phyloP scores from a whole-genome alignment of 306 rosid genomes.

The Hippophae gyantsensis region DNA sequence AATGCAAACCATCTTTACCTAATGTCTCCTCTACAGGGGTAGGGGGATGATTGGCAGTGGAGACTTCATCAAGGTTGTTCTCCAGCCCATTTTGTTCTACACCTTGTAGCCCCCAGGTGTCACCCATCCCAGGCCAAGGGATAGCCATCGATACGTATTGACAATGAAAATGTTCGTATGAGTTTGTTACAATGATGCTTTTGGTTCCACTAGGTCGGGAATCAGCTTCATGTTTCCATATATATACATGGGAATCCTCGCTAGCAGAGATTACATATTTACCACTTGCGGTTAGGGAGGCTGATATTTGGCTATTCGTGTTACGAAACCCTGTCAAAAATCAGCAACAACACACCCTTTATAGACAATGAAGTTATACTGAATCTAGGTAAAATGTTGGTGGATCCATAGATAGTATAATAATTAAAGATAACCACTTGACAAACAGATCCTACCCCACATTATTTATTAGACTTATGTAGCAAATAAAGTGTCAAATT shows the following conservation, averaged over 20 bases:
- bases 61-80: conserved; percentile 39
- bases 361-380: conserved; percentile 11
- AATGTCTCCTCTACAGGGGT: conserved; percentile 76
- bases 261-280: conserved; percentile 82
- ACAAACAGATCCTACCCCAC: not conserved
- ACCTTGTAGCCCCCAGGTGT: conserved; percentile 54
- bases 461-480: not conserved
- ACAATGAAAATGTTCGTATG: conserved; percentile 91
- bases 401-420: conserved; percentile 1
- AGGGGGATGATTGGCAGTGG: conserved; percentile 82
- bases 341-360: conserved; percentile 16
- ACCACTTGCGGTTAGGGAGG: conserved; percentile 71
- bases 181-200: conserved; percentile 49
- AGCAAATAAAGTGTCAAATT: not conserved
- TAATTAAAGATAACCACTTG: not conserved
- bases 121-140: conserved; percentile 90
- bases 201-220: conserved; percentile 79
- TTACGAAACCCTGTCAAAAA: conserved; percentile 73
- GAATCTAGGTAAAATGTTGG: conserved; percentile 12
- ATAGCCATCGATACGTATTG: conserved; percentile 78
- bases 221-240: conserved; percentile 93
- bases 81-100: conserved; percentile 47
- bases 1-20: conserved; percentile 36
- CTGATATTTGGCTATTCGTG: conserved; percentile 77
- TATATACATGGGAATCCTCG: conserved; percentile 84